Percentiles rank a stretch among this genome's conserved stretches.
These are phyloP conservation scores for Collybia sordida DNA, from an alignment of 768 basidiomycete species.

Conservation along the genomic window DNA sequence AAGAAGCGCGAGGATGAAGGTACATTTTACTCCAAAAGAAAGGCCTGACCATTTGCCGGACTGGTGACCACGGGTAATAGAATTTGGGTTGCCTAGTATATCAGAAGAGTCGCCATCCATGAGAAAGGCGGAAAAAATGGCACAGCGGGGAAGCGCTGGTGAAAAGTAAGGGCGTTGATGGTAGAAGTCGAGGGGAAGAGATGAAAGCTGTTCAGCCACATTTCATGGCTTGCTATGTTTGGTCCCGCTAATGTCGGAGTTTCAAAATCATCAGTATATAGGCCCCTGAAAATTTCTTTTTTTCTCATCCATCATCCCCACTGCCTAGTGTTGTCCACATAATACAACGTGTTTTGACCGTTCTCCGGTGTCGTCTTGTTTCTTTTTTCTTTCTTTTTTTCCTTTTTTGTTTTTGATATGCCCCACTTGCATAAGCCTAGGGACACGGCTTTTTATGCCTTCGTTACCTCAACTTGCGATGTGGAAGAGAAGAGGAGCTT, in stretches of 20 bases:
- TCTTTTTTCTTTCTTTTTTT: conserved; percentile 6
- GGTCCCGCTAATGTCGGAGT: conserved; percentile 27
- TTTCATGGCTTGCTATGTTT: conserved; percentile 24
- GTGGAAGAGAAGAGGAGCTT: conserved; percentile 62
- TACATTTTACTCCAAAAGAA: conserved; percentile 37
- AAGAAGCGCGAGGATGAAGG: conserved; percentile 34
- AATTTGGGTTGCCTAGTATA: conserved; percentile 62
- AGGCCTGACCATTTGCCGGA: conserved; percentile 32
- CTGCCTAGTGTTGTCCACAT: not conserved
- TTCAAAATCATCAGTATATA: conserved; percentile 15
- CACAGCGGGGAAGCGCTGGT: conserved; percentile 27
- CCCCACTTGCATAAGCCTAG: conserved; percentile 75
- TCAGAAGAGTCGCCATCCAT: conserved; percentile 73
- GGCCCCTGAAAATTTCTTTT: conserved; percentile 3
- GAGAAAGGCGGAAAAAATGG: conserved; percentile 21
- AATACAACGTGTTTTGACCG: conserved; percentile 3
- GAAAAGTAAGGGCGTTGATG: conserved; percentile 32
- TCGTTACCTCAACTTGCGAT: conserved; percentile 76
- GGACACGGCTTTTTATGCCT: conserved; percentile 70
- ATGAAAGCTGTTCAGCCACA: conserved; percentile 26
- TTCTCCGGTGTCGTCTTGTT: conserved; percentile 2
- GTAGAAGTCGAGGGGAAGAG: conserved; percentile 30
- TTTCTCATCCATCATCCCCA: not conserved
- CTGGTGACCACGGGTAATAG: conserved; percentile 27
- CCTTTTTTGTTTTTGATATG: not conserved